Evolutionary conservation across 345 rosid species (phyloP), one percentile per base, ranked within the genome.

Genomic region (Triadica sebifera): DNA sequence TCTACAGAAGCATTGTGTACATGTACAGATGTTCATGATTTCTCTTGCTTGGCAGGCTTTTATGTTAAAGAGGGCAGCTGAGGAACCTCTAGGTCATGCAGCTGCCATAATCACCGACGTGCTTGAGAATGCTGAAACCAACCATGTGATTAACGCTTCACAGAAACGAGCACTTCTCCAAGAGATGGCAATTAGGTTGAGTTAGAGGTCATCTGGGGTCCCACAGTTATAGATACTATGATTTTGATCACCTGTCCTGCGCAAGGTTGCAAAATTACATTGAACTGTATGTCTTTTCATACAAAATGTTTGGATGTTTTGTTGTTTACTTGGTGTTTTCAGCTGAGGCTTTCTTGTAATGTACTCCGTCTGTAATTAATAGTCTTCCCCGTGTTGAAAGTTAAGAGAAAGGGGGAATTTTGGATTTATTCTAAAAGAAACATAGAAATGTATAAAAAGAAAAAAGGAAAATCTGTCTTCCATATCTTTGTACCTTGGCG

Each of bases 61-160:
- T 82, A 89, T 95, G 97, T 83, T 95, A 80, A 95, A 79, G 86
- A 86, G 89, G 80, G 90, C 92, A 0, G 87, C 84, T 0, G 99
- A 93, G 85, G 99, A 93, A 81, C 98, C 96, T 70, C 90, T 93
- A 19, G 99, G 98, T 70, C 98, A 91, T 80, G 99, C 99, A 72
- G 91, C 97, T 12, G 93, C 98, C 34, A 89, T 95, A 79, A 89
- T 95, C 77, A 87, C 94, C 3, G 94, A 95, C 67, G 93, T 93
- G 74, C 85, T 95, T 65, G 99, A 93, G 84, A 90, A 87, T 82
- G 99, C 99, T 19, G 99, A 93, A 80, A 88, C 91, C 22, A 87
- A 83, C 75, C 89, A 87, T 41, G 86, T 93, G 46, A 93, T 95
- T 78, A 93, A 88, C 82, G 91, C 96, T 62, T 83, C 87, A 22